Evolutionary conservation across 2,329 filamentous ascomycete genomes (phyloP), one percentile per base, ranked within the genome.

Genomic region (Colletotrichum somersetense): DNA sequence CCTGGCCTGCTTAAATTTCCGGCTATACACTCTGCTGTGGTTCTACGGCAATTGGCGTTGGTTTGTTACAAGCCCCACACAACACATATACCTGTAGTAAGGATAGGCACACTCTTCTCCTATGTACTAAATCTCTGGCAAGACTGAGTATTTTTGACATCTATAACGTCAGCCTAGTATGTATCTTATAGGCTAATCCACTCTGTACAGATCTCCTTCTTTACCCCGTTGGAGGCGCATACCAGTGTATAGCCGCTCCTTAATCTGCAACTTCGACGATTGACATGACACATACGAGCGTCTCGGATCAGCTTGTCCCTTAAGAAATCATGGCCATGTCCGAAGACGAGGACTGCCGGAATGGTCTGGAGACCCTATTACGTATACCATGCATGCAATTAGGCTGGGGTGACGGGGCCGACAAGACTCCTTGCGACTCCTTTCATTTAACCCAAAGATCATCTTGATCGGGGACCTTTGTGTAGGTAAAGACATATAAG

Each of bases 221-320:
- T 11, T 11, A 30, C 38, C 38, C 14, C 12, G 5, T 14, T 5
- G 14, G 16, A 42, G 40, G 35, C 11, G 35, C 11, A 38, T 48
- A 14, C 68, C 30, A 30, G 30, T 30, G 30, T 42, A 67, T 62
- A 62, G 48, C 63, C 63, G 56, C 18, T 18, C 14, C 8, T 53
- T 53, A 3, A 33, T 33, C 7, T 33, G 48, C 23, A 40, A 62
- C 1, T 7, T 33, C 14, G 11, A 26, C n/a, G 8, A 20, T 52
- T 11, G 59, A 52, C n/a, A 11, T 26, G 2, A 35, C 20, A 26
- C 26, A 53, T 33, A 7, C 58, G 30, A 12, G 59, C 16, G 30
- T 50, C 33, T n/a, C 59, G 59, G 48, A 40, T 20, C 18, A 35
- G 30, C 16, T 16, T 4, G 18, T 7, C 7, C 50, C 44, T 40